Conservation (phyloP, 202 grass and related monocot species). For the Bolboschoenoplectus hybrid region DNA sequence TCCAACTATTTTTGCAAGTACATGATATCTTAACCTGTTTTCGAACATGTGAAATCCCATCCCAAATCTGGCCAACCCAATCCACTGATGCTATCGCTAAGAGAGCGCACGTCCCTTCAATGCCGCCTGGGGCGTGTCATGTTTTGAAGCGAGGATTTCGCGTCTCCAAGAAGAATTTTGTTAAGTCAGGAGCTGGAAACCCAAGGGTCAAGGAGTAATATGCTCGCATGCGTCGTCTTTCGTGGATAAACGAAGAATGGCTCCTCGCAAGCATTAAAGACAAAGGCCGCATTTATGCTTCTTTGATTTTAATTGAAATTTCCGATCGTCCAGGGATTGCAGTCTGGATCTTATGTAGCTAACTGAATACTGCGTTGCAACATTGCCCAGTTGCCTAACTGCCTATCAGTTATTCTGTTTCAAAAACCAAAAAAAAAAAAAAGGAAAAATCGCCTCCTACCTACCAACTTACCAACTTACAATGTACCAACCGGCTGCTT, state of each 20-base stretch:
- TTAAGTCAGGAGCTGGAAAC: not conserved
- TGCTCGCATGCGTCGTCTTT: not conserved
- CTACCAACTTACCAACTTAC: not conserved
- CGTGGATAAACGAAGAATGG: not conserved
- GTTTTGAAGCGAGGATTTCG: not conserved
- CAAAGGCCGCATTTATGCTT: not conserved
- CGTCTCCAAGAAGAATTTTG: too few species aligned
- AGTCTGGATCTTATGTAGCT: not conserved
- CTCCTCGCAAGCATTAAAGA: constrained; percentile 5
- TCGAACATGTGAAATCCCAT: not conserved
- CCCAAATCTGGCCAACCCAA: not conserved
- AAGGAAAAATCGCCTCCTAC: not conserved
- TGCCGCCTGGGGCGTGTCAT: not conserved
- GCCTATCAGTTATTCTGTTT: not conserved
- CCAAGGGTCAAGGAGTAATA: not conserved
- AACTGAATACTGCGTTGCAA: not conserved
- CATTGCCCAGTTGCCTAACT: not conserved
- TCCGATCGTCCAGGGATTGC: too few species aligned
- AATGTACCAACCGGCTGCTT: not conserved
- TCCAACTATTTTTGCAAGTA: too few species aligned
- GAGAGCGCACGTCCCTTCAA: not conserved
- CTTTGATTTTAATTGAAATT: not conserved
- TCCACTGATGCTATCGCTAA: not conserved
- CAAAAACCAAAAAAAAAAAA: not conserved
- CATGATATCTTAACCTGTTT: not conserved